Base-by-base conservation (phyloP, 1,284 basidiomycete genomes). In the Ustilago vetiveriae region DNA sequence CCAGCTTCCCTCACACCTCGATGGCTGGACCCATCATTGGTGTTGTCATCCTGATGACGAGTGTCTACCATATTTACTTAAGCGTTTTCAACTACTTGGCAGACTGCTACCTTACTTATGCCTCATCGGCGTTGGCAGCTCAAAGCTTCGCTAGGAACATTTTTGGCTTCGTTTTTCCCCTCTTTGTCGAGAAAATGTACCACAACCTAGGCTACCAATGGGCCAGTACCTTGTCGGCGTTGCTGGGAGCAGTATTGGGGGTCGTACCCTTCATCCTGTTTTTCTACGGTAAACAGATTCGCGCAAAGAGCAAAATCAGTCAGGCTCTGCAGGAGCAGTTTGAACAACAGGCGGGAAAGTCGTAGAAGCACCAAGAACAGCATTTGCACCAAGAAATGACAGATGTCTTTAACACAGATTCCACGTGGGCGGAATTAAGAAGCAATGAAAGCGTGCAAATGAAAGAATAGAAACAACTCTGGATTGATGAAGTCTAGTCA, bases 71-170 rank as follows among this genome's bases (percentile, higher is more conserved):
- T 11, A 71, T 82, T 17, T 85, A 84, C 43, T 56, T 80, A 1
- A 66, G 74, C 4, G 74, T 72, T 0, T 81, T 90, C 78, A 85
- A 86, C 17, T 91, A 90, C 72, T 84, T 91, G 4, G 65, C 60
- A 2, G 69, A 72, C 21, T 8, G 19, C 5, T 83, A 82, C 53
- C 59, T 78, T 0, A 85, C 88, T 2, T 92, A 88, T 65, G 90
- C 90, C 5, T 90, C 89, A 0, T 90, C 89, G 1, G 90, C 90
- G 1, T 83, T 91, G 17, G 90, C 90, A 0, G 90, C 89, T 0
- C 90, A 91, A 81, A 89, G 88, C 76, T 83, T 91, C 35, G 87
- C 85, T 63, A 85, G 90, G 87, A 83, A 74, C 86, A 40, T 77
- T n/a, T 75, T 74, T 21, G 73, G 58, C 0, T 70, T 73, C 44